Percentiles rank a stretch among this genome's conserved stretches.
Evolutionary conservation across 495 filamentous ascomycete species (phyloP).

Genomic region (Daldinia grandis): DNA sequence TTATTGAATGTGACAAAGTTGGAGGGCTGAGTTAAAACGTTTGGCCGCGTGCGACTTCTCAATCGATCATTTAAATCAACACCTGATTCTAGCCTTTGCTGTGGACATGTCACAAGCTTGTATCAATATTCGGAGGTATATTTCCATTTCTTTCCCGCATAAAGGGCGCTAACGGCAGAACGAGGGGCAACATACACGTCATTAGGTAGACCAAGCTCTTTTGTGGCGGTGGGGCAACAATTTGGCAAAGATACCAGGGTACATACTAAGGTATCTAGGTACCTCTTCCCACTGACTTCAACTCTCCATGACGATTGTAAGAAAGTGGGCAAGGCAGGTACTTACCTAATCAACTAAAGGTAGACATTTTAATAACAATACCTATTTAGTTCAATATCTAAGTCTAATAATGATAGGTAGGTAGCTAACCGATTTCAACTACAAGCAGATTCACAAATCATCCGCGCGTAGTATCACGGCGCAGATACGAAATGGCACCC

Average conservation of each 20-base stretch:
- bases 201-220: background rate
- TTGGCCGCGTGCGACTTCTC: conserved; percentile 24
- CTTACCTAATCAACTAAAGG: background rate
- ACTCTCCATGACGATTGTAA: too few relatives aligned
- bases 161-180: background rate
- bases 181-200: conserved; percentile 9
- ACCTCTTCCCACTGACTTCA: too few relatives aligned
- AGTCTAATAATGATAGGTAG: background rate
- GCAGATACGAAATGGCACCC: background rate
- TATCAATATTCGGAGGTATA: background rate
- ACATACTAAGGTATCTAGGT: background rate
- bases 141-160: background rate
- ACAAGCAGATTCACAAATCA: background rate
- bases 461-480: background rate
- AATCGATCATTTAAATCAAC: conserved; percentile 1
- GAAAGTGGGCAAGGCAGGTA: too few relatives aligned
- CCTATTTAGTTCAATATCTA: background rate
- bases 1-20: conserved; percentile 7
- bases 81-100: conserved; percentile 13
- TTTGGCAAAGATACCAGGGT: background rate
- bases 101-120: conserved; percentile 23
- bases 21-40: conserved; percentile 26
- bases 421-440: background rate
- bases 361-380: too few relatives aligned
- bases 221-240: background rate